Evolutionary conservation across 345 rosid species (phyloP).

Genomic region (Orychophragmus violaceus): DNA sequence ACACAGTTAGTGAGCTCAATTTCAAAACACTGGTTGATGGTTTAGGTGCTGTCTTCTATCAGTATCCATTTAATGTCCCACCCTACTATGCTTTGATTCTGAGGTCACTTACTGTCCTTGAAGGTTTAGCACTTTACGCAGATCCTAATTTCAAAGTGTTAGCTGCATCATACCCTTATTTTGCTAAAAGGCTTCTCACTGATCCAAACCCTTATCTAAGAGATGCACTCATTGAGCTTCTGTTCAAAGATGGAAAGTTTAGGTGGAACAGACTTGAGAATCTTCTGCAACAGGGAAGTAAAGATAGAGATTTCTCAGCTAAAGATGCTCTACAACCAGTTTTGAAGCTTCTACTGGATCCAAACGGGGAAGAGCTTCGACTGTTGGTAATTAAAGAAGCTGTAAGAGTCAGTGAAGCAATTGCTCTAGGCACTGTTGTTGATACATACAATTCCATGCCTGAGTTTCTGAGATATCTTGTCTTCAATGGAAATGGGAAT

Average conservation of each 20-base stretch:
- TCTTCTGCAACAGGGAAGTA: conserved; percentile 81
- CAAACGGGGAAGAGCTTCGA: conserved; percentile 79
- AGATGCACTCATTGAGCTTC: conserved; percentile 93
- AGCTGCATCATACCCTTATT: conserved; percentile 95
- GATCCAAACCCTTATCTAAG: conserved; percentile 94
- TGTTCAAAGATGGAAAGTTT: conserved; percentile 91
- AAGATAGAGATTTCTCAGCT: conserved; percentile 86
- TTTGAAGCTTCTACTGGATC: conserved; percentile 60
- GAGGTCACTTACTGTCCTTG: conserved; percentile 95
- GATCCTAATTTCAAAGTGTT: conserved; percentile 93
- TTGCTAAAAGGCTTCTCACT: conserved; percentile 97
- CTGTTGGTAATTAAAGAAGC: conserved; percentile 76
- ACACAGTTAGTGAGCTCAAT: conserved; percentile 90
- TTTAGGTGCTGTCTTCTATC: conserved; percentile 81
- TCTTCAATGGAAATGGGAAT: conserved; percentile 45
- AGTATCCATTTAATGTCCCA: conserved; percentile 89
- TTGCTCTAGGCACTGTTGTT: conserved; percentile 49
- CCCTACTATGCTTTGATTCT: conserved; percentile 87
- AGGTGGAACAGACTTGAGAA: conserved; percentile 98
- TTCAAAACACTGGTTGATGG: conserved; percentile 93
- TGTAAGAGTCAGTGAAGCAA: conserved; percentile 66
- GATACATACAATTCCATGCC: conserved; percentile 74
- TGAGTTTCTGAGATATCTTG: conserved; percentile 38
- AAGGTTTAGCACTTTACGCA: conserved; percentile 86
- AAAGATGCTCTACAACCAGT: conserved; percentile 92